Percentiles rank a stretch among this genome's conserved stretches.
Evolutionary conservation across 176 grass and related monocot species (phyloP).

Genomic region (Avena eriantha): DNA sequence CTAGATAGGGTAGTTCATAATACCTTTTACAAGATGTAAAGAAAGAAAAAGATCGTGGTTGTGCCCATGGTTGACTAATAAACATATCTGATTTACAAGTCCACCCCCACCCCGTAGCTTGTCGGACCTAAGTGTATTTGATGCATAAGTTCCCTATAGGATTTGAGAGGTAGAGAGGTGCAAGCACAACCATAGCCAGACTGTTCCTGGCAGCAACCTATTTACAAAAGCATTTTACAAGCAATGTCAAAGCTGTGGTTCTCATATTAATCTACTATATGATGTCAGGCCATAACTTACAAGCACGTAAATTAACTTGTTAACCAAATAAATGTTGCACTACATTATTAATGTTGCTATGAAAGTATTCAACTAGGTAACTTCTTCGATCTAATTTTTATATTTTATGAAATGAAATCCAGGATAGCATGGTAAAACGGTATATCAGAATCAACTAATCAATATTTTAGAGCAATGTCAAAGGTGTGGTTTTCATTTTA

Average conservation of each 20-base stretch:
- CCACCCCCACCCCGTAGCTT: background rate
- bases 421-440: slow-evolving; percentile 9
- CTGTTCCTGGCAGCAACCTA: background rate
- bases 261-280: slow-evolving; percentile 4
- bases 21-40: background rate
- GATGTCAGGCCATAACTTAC: background rate
- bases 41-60: background rate
- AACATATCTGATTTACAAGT: background rate
- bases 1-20: slow-evolving; percentile 8
- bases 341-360: background rate
- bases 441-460: slow-evolving; percentile 32
- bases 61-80: background rate
- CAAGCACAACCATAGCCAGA: background rate
- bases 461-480: background rate
- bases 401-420: slow-evolving; percentile 20
- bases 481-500: slow-evolving; percentile 13
- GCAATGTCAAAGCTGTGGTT: background rate
- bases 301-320: background rate
- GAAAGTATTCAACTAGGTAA: background rate
- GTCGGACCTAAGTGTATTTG: background rate
- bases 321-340: background rate
- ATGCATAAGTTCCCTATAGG: background rate
- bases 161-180: background rate
- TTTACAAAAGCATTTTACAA: background rate
- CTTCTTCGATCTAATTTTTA: background rate